Conservation (phyloP, 1,139 yeast genomes). For the Suhomyces panamericanus region DNA sequence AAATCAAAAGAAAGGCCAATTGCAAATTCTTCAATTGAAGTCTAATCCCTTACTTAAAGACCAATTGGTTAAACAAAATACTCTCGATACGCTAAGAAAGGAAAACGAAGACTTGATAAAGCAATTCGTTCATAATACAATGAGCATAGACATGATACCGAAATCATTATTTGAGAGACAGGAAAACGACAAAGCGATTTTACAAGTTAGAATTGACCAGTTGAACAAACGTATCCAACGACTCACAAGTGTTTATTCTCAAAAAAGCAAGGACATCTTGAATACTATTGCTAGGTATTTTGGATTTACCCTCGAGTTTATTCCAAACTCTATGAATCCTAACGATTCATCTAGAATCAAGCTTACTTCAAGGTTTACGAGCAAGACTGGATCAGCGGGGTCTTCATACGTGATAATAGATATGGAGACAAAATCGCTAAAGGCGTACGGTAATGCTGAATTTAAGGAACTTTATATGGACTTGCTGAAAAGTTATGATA, state of each 20-base stretch:
- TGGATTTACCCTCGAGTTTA: slow-evolving; percentile 74
- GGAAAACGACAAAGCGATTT: slow-evolving; percentile 51
- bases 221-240: slow-evolving; percentile 59
- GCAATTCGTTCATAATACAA: slow-evolving; percentile 20
- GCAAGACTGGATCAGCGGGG: slow-evolving; percentile 15
- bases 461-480: slow-evolving; percentile 55
- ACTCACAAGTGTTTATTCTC: slow-evolving; percentile 62
- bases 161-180: slow-evolving; percentile 64
- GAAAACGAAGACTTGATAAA: slow-evolving; percentile 62
- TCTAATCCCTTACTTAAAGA: slow-evolving; percentile 68
- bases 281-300: slow-evolving; percentile 67
- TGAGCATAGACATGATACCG: slow-evolving; percentile 43
- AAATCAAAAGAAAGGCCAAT: slow-evolving; percentile 33
- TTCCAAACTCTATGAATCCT: slow-evolving; percentile 59
- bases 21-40: slow-evolving; percentile 61
- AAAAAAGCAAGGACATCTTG: slow-evolving; percentile 72
- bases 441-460: slow-evolving; percentile 45
- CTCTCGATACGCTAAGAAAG: slow-evolving; percentile 50
- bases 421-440: slow-evolving; percentile 36
- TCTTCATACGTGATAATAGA: slow-evolving; percentile 42
- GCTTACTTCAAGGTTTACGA: slow-evolving; percentile 55
- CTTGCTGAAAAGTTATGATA: slow-evolving; percentile 65
- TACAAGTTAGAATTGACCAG: slow-evolving; percentile 52
- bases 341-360: slow-evolving; percentile 55
- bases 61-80: slow-evolving; percentile 59